A percentile compares a stretch with the other conserved stretches of the same genome.
These are phyloP conservation scores for Phaseolus coccineus DNA, from an alignment of 331 rosid genomes.

Conservation along the genomic window DNA sequence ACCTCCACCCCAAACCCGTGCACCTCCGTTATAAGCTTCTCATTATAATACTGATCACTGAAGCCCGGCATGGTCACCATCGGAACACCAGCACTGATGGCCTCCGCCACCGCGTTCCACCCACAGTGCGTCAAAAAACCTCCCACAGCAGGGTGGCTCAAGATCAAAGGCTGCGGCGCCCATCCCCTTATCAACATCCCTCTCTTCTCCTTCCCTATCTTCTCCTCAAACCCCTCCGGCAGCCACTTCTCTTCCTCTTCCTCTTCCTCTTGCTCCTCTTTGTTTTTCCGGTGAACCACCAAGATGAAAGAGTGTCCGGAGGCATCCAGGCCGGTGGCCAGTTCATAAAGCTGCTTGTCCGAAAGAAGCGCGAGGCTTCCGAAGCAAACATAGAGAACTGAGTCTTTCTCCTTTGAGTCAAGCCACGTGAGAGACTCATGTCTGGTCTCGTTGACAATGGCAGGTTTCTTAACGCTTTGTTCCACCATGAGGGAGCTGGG, in stretches of 20 bases:
- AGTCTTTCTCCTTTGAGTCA: conserved; percentile 11
- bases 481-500: conserved; percentile 46
- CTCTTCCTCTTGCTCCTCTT: not conserved
- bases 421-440: conserved; percentile 50
- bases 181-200: conserved; percentile 48
- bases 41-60: conserved; percentile 49
- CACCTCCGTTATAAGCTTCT: conserved; percentile 54
- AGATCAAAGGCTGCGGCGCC: conserved; percentile 54
- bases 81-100: conserved; percentile 47
- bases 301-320: conserved; percentile 47
- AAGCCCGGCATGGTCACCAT: conserved; percentile 54
- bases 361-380: conserved; percentile 48
- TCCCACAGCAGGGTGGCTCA: conserved; percentile 45
- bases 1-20: conserved; percentile 52
- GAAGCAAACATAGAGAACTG: conserved; percentile 52
- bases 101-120: conserved; percentile 48
- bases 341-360: conserved; percentile 40
- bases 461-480: not conserved
- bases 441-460: not conserved
- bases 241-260: conserved; percentile 16
- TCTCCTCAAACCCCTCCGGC: conserved; percentile 47
- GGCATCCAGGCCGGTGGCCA: conserved; percentile 41
- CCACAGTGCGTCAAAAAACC: conserved; percentile 57
- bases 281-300: conserved; percentile 51
- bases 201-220: conserved; percentile 12